Evolutionary conservation across 345 rosid species (phyloP), one percentile per base, ranked within the genome.

Genomic region (Draba incana): DNA sequence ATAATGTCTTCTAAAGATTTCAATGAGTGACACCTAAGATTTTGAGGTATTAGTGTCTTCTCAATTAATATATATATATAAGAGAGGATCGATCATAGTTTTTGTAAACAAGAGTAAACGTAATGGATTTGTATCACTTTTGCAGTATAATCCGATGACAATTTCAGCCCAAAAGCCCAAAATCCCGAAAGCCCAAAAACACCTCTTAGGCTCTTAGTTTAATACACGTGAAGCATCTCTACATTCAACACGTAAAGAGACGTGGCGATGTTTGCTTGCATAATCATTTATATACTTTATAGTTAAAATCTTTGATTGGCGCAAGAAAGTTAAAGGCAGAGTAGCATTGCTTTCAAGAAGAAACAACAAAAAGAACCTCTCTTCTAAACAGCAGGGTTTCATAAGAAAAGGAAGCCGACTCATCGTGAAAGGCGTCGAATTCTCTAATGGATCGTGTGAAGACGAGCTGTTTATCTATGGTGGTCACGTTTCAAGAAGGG

Each of bases 401-500:
- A 53, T 3, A n/a, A 35, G 38, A 74, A 67, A 63, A 74, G 38
- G 39, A 38, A 0, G 12, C 39, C 0, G 12, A 64, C 8, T 7
- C 76, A 13, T 16, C 65, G 25, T 56, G 24, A 63, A 51, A 39
- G 44, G 7, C 33, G 52, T 65, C 66, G 49, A 48, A 10, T 59
- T 76, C 83, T 16, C 74, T 58, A 30, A 62, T 11, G 66, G 78
- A 81, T 33, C 45, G 75, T 12, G 38, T 72, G 45, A 79, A 77
- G 81, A 71, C 62, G 49, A 71, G 27, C 35, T 81, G 85, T 62
- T 53, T 84, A 37, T 77, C 76, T 4, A 71, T 81, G 58, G 27
- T 63, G 49, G 82, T 80, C 66, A 81, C 86, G 27, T 47, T 84
- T 52, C 78, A 79, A 14, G 92, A 86, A 27, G 74, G 85, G 11